These are phyloP conservation scores for Cryptosporidium baileyi DNA, from an alignment of 169 alveolate genomes.

Conservation along the genomic window DNA sequence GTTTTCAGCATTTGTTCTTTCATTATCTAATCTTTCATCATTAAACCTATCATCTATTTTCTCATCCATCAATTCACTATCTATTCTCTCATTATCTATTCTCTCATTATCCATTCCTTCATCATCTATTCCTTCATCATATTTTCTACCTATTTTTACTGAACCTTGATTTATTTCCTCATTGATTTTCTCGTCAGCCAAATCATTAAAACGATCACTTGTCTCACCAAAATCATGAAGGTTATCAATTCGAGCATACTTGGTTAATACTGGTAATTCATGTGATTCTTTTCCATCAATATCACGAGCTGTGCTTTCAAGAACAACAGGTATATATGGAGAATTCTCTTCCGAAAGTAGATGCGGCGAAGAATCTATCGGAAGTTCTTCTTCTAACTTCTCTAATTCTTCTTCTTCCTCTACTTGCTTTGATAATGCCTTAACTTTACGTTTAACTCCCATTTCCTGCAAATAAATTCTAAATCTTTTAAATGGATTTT, in stretches of 20 bases:
- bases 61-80: background rate
- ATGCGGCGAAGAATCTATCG: constrained; percentile 44
- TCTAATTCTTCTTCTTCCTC: constrained; percentile 11
- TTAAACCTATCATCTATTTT: background rate
- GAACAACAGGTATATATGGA: background rate
- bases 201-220: background rate
- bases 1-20: background rate
- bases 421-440: background rate
- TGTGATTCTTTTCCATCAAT: background rate
- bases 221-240: background rate
- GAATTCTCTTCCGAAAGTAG: constrained; percentile 19
- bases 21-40: background rate
- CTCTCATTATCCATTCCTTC: background rate
- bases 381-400: constrained; percentile 36
- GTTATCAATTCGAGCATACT: no score
- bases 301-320: background rate
- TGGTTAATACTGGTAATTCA: constrained; percentile 5
- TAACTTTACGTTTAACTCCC: background rate
- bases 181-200: background rate
- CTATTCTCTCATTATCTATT: background rate
- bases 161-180: background rate
- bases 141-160: background rate
- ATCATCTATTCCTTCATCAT: background rate
- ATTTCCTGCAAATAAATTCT: background rate
- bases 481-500: constrained; percentile 46